Evolutionary conservation across 1,284 basidiomycete species (phyloP).

Genomic region (Trichosporon sp.): DNA sequence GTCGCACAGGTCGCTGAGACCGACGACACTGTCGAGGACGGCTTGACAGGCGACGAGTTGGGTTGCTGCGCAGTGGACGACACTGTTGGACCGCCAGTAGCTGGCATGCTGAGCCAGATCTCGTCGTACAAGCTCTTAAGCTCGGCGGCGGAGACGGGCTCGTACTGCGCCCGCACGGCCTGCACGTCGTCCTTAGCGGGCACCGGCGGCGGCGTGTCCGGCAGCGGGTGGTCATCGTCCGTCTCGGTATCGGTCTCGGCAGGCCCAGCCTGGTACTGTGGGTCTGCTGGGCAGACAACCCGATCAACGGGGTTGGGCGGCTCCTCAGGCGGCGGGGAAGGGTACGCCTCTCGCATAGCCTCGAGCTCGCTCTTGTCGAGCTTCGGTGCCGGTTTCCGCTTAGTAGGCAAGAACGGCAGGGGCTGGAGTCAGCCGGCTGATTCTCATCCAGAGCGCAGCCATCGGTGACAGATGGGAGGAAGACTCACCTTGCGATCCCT

Average conservation of each 20-base stretch:
- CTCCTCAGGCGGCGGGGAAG: neutral
- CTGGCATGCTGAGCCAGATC: neutral
- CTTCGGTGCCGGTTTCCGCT: neutral
- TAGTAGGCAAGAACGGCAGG: neutral
- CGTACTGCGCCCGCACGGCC: neutral
- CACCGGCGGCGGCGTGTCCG: neutral
- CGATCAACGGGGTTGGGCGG: neutral
- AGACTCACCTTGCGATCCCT: neutral
- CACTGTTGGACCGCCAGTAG: too few relatives aligned
- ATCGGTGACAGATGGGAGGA: neutral
- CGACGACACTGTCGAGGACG: neutral
- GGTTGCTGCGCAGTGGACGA: neutral
- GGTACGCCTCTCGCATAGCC: neutral
- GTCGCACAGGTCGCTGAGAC: neutral
- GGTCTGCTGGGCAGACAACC: too few relatives aligned
- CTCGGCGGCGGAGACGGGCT: neutral
- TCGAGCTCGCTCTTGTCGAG: neutral
- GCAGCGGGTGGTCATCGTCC: neutral
- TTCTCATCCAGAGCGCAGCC: neutral
- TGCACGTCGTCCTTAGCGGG: neutral
- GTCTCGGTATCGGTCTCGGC: neutral
- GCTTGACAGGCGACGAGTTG: neutral
- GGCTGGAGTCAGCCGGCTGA: neutral
- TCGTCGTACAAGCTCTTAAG: constrained; percentile 1
- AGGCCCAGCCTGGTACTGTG: neutral